Evolutionary conservation across 176 grass and related monocot genomes (phyloP).

Genomic region (Guadua angustifolia): DNA sequence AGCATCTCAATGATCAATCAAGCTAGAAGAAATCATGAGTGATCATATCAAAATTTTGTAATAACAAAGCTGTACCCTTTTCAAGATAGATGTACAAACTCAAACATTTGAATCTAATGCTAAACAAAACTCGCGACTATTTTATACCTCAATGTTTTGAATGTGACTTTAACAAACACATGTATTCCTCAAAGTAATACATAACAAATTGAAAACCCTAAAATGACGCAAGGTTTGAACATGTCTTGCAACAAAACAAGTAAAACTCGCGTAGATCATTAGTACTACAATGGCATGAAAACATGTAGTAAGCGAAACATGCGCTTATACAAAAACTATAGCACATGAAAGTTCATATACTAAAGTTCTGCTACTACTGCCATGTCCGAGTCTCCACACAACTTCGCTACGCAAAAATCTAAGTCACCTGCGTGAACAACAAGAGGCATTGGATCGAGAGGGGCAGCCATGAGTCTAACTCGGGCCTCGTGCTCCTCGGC

Average conservation of each 20-base stretch:
- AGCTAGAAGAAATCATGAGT: background rate
- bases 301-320: background rate
- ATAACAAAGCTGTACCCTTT: background rate
- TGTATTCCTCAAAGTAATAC: background rate
- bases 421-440: background rate
- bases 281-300: background rate
- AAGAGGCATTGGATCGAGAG: background rate
- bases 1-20: background rate
- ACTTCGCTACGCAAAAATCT: background rate
- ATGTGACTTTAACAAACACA: background rate
- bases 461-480: constrained; percentile 39
- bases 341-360: background rate
- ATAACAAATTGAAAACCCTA: background rate
- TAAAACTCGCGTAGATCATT: background rate
- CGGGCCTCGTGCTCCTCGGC: constrained; percentile 75
- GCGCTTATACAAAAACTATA: background rate
- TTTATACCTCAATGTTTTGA: background rate
- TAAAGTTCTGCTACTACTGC: background rate
- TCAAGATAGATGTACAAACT: background rate
- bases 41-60: background rate
- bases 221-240: background rate
- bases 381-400: no score
- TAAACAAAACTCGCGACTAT: background rate
- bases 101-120: background rate
- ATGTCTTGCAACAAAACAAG: background rate